phyloP scores from a whole-genome alignment of 163 green algal species.

The Prototheca wickerhamii region DNA sequence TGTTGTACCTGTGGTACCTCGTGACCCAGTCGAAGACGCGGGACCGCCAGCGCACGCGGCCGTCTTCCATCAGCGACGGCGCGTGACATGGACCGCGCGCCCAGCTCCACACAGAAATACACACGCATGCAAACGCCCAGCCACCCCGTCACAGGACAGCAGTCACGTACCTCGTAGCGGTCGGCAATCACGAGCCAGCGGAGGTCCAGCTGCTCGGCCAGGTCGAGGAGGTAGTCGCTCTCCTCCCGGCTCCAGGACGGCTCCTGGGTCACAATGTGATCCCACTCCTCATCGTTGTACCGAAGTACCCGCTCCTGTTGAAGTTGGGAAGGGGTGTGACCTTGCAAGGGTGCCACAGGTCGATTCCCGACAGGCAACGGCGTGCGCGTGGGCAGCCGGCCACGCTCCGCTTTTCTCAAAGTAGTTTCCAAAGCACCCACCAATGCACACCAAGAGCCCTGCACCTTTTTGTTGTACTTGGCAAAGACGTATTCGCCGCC shows the following conservation, averaged over 20 bases:
- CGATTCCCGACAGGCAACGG: neutral
- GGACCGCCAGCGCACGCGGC: too few relatives aligned
- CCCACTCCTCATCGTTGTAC: constrained; percentile 87
- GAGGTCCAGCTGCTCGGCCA: constrained; percentile 73
- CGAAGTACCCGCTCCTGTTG: constrained; percentile 38
- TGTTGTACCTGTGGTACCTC: too few relatives aligned
- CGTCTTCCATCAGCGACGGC: too few relatives aligned
- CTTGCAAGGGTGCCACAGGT: neutral
- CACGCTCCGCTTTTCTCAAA: neutral
- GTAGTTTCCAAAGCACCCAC: too few relatives aligned
- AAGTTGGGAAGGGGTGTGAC: neutral
- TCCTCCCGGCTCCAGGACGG: constrained; percentile 71
- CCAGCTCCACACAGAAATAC: too few relatives aligned
- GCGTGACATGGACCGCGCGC: too few relatives aligned
- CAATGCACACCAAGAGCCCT: neutral
- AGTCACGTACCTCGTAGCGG: constrained; percentile 58
- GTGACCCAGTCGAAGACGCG: too few relatives aligned
- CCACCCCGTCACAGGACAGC: neutral
- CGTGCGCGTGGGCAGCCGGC: too few relatives aligned
- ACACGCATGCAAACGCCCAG: neutral
- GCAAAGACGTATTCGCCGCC: constrained; percentile 74
- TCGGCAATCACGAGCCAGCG: constrained; percentile 82
- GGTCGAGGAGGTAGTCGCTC: constrained; percentile 87
- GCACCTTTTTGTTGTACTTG: constrained; percentile 91
- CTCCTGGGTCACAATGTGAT: constrained; percentile 47